These are phyloP conservation scores for Phytophthora megakarya DNA, from an alignment of 352 stramenopile species.

Conservation along the genomic window DNA sequence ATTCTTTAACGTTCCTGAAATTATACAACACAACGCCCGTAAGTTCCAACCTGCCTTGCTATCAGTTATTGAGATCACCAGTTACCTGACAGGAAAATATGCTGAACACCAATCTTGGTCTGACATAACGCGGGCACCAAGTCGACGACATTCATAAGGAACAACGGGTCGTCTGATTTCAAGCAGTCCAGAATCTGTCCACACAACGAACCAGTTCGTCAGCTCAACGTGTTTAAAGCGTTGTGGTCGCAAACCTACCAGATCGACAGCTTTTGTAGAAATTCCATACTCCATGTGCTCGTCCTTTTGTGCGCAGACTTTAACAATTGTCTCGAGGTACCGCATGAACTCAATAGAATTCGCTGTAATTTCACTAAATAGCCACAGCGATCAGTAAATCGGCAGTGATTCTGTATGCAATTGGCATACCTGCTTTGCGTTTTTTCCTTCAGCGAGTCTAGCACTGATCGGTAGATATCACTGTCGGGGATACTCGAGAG, in stretches of 20 bases:
- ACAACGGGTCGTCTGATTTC: slow-evolving; percentile 77
- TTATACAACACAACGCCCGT: neutral
- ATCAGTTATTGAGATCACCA: neutral
- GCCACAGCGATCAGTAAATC: slow-evolving; percentile 10
- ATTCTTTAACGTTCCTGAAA: slow-evolving; percentile 64
- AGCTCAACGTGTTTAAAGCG: slow-evolving; percentile 5
- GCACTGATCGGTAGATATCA: slow-evolving; percentile 49
- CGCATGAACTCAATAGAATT: slow-evolving; percentile 82
- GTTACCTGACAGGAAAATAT: slow-evolving; percentile 82
- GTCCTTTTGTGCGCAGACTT: slow-evolving; percentile 61
- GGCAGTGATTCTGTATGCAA: neutral
- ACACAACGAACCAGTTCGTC: slow-evolving; percentile 9
- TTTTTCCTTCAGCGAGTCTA: slow-evolving; percentile 56
- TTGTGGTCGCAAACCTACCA: slow-evolving; percentile 32
- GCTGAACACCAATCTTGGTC: slow-evolving; percentile 62
- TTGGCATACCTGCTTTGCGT: slow-evolving; percentile 49
- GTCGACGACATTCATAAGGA: slow-evolving; percentile 87
- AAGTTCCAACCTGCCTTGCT: neutral
- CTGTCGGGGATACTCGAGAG: slow-evolving; percentile 46
- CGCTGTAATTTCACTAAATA: slow-evolving; percentile 39
- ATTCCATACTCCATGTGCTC: slow-evolving; percentile 69
- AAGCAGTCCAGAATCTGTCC: slow-evolving; percentile 71
- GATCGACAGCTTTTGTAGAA: slow-evolving; percentile 41
- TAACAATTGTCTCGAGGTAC: slow-evolving; percentile 74
- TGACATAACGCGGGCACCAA: slow-evolving; percentile 74